Conservation (phyloP, 495 filamentous ascomycete genomes). For the Tetracladium marchalianum region DNA sequence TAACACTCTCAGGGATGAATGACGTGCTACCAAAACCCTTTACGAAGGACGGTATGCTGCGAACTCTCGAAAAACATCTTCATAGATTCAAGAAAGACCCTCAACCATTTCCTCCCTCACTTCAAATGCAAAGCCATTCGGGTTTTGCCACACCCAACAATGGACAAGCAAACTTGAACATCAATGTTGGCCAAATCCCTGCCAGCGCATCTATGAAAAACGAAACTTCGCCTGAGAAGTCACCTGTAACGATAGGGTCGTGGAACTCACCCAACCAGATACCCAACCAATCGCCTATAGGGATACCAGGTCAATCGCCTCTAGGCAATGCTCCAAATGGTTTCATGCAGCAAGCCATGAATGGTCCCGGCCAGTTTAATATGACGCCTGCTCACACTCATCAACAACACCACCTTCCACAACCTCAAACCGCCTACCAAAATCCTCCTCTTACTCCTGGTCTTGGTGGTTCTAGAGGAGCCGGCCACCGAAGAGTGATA, state of each 20-base stretch:
- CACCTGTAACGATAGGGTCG: slow-evolving; percentile 55
- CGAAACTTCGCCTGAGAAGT: slow-evolving; percentile 71
- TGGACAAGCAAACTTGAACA: slow-evolving; percentile 10
- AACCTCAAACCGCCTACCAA: slow-evolving; percentile 11
- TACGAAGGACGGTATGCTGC: slow-evolving; percentile 86
- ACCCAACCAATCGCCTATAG: slow-evolving; percentile 48
- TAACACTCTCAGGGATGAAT: slow-evolving; percentile 71
- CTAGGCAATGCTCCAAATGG: slow-evolving; percentile 20
- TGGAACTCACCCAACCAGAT: slow-evolving; percentile 71
- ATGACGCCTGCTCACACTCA: slow-evolving; percentile 27
- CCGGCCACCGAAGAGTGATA: slow-evolving; percentile 48
- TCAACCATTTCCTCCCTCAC: slow-evolving; percentile 2
- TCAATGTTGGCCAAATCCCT: slow-evolving; percentile 27
- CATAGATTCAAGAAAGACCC: slow-evolving; percentile 47
- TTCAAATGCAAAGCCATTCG: slow-evolving; percentile 11
- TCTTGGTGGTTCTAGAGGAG: slow-evolving; percentile 20
- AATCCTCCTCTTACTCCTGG: slow-evolving; percentile 2
- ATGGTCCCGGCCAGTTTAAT: slow-evolving; percentile 16
- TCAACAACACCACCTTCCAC: background rate
- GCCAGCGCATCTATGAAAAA: slow-evolving; percentile 57
- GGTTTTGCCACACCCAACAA: slow-evolving; percentile 13
- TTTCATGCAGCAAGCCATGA: slow-evolving; percentile 17
- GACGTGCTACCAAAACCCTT: slow-evolving; percentile 96
- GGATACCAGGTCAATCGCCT: slow-evolving; percentile 50
- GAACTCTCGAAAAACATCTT: slow-evolving; percentile 84